Conservation (phyloP, 1,284 basidiomycete genomes). For the Fomitiporia mediterranea region DNA sequence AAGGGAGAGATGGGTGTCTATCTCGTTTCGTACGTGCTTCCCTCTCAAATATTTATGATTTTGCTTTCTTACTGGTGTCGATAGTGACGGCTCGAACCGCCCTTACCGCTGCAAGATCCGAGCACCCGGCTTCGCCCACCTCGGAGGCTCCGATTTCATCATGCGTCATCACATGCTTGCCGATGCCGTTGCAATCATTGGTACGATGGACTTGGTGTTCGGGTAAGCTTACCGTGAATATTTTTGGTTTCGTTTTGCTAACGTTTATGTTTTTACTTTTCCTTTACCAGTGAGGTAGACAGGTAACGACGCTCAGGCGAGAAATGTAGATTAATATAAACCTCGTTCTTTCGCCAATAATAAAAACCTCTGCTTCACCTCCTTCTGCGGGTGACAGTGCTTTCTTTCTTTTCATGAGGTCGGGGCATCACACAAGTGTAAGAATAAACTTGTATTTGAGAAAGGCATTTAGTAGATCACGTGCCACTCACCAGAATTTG, state of each 20-base stretch:
- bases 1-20: slow-evolving; percentile 99
- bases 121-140: slow-evolving; percentile 89
- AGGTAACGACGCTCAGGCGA: slow-evolving; percentile 1
- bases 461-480: neutral
- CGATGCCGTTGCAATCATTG: slow-evolving; percentile 90
- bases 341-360: neutral
- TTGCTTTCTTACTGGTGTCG: neutral
- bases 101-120: slow-evolving; percentile 95
- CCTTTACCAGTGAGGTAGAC: slow-evolving; percentile 18
- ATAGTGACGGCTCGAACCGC: slow-evolving; percentile 82
- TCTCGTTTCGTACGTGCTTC: slow-evolving; percentile 71
- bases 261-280: neutral
- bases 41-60: neutral
- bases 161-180: slow-evolving; percentile 91
- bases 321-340: slow-evolving; percentile 7
- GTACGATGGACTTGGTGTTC: slow-evolving; percentile 88
- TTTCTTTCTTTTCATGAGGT: neutral
- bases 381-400: neutral
- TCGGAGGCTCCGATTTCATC: slow-evolving; percentile 93
- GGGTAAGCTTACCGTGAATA: slow-evolving; percentile 48
- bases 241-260: neutral
- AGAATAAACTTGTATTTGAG: neutral
- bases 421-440: neutral
- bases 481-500: neutral
- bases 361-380: neutral